Conservation (phyloP, 2,329 filamentous ascomycete species). For the Trichoderma arundinaceum region DNA sequence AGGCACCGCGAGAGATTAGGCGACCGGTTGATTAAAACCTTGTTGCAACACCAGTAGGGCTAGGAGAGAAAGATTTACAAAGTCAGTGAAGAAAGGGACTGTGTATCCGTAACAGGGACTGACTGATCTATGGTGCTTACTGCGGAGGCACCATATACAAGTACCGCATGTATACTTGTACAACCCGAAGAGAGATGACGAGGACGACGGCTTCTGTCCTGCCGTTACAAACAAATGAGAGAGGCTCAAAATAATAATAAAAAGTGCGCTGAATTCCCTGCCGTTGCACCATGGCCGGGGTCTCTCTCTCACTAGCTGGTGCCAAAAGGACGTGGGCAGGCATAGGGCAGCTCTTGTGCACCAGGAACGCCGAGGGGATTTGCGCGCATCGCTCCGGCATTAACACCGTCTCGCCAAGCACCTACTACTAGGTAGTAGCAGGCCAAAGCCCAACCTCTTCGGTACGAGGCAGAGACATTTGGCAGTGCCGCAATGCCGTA, state of each 20-base stretch:
- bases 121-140: not conserved
- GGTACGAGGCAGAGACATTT: conserved; percentile 16
- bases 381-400: not conserved
- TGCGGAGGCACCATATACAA: not conserved
- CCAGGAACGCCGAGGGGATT: conserved; percentile 1
- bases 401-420: conserved; percentile 3
- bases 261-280: not conserved
- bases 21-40: conserved; percentile 21
- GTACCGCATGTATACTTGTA: not conserved
- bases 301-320: not conserved
- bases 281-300: not conserved
- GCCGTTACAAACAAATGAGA: conserved; percentile 9
- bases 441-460: too few species aligned
- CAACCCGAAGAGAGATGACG: not conserved
- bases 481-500: conserved; percentile 10
- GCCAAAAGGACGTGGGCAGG: not conserved
- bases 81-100: too few species aligned
- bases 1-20: conserved; percentile 18
- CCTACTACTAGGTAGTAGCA: too few species aligned
- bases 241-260: not conserved
- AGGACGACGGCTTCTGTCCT: not conserved
- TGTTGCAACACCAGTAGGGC: conserved; percentile 10
- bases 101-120: too few species aligned
- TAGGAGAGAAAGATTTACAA: too few species aligned
- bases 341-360: not conserved